Evolutionary conservation across 179 eudicot species (phyloP).

Genomic region (Spergularia azorica): DNA sequence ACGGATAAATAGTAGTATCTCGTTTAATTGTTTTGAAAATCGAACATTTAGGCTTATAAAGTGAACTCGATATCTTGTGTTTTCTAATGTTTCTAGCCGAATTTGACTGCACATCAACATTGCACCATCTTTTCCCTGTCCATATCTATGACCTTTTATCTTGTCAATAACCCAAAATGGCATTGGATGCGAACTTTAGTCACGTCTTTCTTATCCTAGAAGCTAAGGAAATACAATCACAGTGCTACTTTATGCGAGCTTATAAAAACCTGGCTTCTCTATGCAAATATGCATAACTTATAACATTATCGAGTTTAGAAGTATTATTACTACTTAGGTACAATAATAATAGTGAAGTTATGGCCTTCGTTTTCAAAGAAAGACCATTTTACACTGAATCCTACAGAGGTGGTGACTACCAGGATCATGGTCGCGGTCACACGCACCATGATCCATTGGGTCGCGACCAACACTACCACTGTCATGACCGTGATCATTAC

Average conservation of each 20-base stretch:
- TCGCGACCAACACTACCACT: background rate
- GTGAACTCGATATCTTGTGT: no score
- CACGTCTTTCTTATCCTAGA: constrained; percentile 14
- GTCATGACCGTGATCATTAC: constrained; percentile 8
- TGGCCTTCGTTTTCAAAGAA: constrained; percentile 14
- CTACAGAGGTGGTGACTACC: constrained; percentile 4
- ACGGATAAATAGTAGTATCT: no score
- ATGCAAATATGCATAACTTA: background rate
- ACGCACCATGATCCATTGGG: background rate
- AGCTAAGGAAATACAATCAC: constrained; percentile 16
- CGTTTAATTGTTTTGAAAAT: no score
- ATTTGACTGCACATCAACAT: no score
- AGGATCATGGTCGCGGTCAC: background rate
- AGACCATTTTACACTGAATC: background rate
- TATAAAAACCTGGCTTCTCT: constrained; percentile 21
- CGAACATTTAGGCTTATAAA: no score
- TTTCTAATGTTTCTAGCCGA: no score
- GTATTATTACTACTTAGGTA: background rate
- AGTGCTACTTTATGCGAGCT: background rate
- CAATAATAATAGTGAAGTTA: no score
- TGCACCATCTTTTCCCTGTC: no score
- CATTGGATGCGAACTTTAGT: constrained; percentile 36
- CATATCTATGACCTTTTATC: no score
- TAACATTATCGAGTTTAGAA: constrained; percentile 1
- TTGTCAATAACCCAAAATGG: background rate